Conservation (phyloP, 768 basidiomycete genomes). For the Rhodotorula toruloides region DNA sequence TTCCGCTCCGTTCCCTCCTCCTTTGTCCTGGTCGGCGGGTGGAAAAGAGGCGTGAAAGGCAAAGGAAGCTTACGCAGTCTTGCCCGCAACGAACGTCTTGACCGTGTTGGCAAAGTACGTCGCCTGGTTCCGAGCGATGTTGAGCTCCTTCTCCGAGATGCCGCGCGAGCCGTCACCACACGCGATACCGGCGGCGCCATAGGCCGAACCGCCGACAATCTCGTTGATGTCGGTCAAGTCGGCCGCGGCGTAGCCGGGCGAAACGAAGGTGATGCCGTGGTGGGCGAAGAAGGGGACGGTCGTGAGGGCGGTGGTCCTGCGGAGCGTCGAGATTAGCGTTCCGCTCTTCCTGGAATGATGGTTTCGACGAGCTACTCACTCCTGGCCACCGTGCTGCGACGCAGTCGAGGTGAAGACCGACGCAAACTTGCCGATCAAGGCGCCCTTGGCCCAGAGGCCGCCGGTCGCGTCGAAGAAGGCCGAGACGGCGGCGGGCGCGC, state of each 20-base stretch:
- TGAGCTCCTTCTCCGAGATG: constrained; percentile 37
- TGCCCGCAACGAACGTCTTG: constrained; percentile 29
- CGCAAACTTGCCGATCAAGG: constrained; percentile 68
- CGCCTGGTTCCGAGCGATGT: constrained; percentile 33
- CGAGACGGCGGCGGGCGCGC: constrained; percentile 64
- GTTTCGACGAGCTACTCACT: too few species aligned
- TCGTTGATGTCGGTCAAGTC: constrained; percentile 49
- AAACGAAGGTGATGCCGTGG: constrained; percentile 54
- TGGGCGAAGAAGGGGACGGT: constrained; percentile 60
- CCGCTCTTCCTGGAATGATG: too few species aligned
- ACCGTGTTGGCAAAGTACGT: constrained; percentile 21
- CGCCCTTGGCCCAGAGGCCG: constrained; percentile 57
- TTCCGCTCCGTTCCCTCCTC: not conserved
- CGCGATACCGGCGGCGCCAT: constrained; percentile 59
- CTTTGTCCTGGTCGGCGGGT: not conserved
- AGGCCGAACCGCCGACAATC: constrained; percentile 59
- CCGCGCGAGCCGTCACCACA: constrained; percentile 43
- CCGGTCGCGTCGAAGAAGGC: constrained; percentile 69
- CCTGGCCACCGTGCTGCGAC: constrained; percentile 47
- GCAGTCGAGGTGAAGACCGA: constrained; percentile 68
- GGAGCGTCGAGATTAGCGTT: not conserved
- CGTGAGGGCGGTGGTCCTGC: constrained; percentile 43
- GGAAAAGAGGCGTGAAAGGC: not conserved
- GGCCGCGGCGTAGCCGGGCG: constrained; percentile 60
- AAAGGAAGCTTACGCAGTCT: constrained; percentile 23